These are phyloP conservation scores for Pouteria glomerata DNA, from an alignment of 148 eudicot genomes.

Conservation along the genomic window DNA sequence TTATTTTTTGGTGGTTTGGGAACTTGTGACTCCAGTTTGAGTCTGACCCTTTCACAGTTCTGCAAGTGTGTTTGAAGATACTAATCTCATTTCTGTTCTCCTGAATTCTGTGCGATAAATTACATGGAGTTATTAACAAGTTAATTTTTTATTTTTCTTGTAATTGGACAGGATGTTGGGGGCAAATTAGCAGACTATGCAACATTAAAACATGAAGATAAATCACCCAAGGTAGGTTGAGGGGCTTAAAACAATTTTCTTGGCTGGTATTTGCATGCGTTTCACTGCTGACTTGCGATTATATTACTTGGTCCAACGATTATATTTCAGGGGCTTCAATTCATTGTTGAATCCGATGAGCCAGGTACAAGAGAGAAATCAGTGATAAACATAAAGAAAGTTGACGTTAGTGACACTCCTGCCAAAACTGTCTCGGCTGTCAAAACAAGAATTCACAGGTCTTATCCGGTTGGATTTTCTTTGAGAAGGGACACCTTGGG, in stretches of 20 bases:
- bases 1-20: too few relatives aligned
- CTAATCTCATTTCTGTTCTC: neutral
- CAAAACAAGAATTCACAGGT: conserved; percentile 65
- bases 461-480: conserved; percentile 70
- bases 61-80: neutral
- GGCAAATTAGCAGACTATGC: conserved; percentile 41
- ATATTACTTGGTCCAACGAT: conserved; percentile 10
- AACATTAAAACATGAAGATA: conserved; percentile 39
- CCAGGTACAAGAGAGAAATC: conserved; percentile 31
- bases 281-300: conserved; percentile 8
- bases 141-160: conserved; percentile 9
- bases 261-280: neutral
- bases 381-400: conserved; percentile 20
- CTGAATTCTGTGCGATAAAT: neutral
- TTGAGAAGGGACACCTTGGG: conserved; percentile 36
- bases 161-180: conserved; percentile 45
- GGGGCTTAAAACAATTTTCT: conserved; percentile 1
- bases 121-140: neutral
- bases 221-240: conserved; percentile 51
- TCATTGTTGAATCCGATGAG: conserved; percentile 44
- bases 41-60: neutral
- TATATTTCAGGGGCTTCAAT: conserved; percentile 66
- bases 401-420: conserved; percentile 23
- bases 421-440: conserved; percentile 23
- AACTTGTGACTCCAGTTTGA: neutral